These are phyloP conservation scores for Hibiscus syriacus DNA, from an alignment of 345 rosid genomes.

Conservation along the genomic window DNA sequence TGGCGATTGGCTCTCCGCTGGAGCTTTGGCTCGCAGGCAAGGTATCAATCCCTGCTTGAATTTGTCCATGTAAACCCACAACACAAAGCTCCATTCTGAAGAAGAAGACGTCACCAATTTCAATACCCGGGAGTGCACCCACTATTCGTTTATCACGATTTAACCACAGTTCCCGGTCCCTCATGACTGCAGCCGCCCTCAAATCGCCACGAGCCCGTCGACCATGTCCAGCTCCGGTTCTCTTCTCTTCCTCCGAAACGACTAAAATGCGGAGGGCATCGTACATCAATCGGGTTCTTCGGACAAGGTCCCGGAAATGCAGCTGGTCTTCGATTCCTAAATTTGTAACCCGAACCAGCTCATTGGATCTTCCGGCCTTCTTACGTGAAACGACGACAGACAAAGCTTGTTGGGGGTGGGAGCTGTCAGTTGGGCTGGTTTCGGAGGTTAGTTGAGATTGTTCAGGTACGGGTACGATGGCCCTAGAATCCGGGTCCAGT, in stretches of 20 bases:
- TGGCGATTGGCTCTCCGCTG: slow-evolving; percentile 75
- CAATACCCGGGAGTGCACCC: slow-evolving; percentile 79
- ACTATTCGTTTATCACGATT: slow-evolving; percentile 76
- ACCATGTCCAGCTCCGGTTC: slow-evolving; percentile 13
- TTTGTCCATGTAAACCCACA: slow-evolving; percentile 73
- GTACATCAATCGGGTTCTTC: slow-evolving; percentile 57
- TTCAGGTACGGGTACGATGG: slow-evolving; percentile 40
- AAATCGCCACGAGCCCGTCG: slow-evolving; percentile 45
- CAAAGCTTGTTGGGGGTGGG: neutral
- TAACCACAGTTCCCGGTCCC: slow-evolving; percentile 55
- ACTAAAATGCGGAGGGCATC: slow-evolving; percentile 49
- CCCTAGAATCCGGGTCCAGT: slow-evolving; percentile 40
- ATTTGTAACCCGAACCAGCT: slow-evolving; percentile 73
- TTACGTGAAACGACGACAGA: slow-evolving; percentile 21
- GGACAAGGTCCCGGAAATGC: slow-evolving; percentile 49
- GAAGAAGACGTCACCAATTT: slow-evolving; percentile 70
- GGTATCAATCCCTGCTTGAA: slow-evolving; percentile 85
- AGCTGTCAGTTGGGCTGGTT: neutral
- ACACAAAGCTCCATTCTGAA: slow-evolving; percentile 75
- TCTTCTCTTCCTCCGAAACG: slow-evolving; percentile 36
- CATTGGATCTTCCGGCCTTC: slow-evolving; percentile 39
- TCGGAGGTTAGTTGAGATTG: neutral
- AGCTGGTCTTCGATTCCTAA: slow-evolving; percentile 44
- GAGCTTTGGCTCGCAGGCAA: slow-evolving; percentile 54
- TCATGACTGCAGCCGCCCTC: slow-evolving; percentile 55